Base-by-base conservation (phyloP, 2,329 filamentous ascomycete species). In the Lasiodiplodia sp. region DNA sequence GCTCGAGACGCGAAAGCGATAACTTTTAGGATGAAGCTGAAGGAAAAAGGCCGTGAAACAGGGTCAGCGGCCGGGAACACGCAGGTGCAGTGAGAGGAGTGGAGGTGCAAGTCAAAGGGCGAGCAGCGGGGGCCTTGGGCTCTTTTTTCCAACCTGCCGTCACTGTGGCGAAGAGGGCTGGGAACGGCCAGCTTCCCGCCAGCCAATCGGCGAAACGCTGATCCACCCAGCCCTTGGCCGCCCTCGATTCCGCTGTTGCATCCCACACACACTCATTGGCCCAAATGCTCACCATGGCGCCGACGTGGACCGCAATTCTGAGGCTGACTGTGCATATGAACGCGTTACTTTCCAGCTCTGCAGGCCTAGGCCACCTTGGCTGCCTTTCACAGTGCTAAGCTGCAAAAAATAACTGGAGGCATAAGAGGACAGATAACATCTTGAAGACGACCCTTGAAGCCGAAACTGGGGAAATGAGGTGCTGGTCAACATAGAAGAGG, bases 121-220 rank as follows among this genome's bases (percentile, higher is more conserved):
- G 34, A 34, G 2, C 49, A 52, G 34, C 38, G 49, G 44, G 53
- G 57, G 56, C 49, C 66, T 34, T 57, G 44, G 44, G 44, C 44
- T 37, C 57, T 55, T 53, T 68, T 68, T 63, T 38, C 66, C 56
- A 38, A 34, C 31, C 56, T 40, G 47, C 66, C 37, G 31, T 60
- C 56, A 60, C 56, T 68, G 66, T 68, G 66, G 66, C 66, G 66
- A 68, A 56, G 55, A 56, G 60, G 60, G 49, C 63, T 66, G 63
- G 49, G 63, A 66, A 66, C 63, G 63, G 60, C 47, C 60, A 52
- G 60, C 44, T 64, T 18, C 31, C 60, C 60, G 60, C 40, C 44
- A n/a, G 66, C 66, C 56, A 68, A 68, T 68, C 66, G 66, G 66
- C 34, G 47, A 68, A 68, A 63, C 66, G 66, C 57, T 68, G 56